These are phyloP conservation scores for Oryza glumipatula DNA, from an alignment of 176 grass and related monocot genomes.

Conservation along the genomic window DNA sequence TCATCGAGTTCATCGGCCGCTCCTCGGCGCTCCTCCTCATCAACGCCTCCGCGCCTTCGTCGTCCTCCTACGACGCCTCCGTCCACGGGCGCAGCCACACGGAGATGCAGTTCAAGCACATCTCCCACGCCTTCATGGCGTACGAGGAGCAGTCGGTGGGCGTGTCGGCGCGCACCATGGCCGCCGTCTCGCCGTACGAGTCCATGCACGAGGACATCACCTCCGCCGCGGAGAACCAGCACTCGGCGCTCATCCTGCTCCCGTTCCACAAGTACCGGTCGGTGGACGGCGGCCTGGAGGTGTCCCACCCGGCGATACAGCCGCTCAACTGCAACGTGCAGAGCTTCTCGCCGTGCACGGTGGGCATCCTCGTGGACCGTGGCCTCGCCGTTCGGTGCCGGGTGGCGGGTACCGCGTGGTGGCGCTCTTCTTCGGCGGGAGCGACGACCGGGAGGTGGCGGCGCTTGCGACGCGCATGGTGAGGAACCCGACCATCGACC, in stretches of 20 bases:
- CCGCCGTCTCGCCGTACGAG: conserved; percentile 55
- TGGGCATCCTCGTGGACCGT: conserved; percentile 68
- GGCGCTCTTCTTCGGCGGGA: conserved; percentile 72
- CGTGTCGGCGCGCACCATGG: conserved; percentile 47
- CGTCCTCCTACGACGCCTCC: background rate
- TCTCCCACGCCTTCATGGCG: conserved; percentile 60
- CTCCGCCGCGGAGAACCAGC: conserved; percentile 57
- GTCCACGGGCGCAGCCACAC: conserved; percentile 42
- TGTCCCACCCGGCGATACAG: conserved; percentile 53
- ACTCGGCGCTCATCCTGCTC: conserved; percentile 68
- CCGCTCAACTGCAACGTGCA: conserved; percentile 53
- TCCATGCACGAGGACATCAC: conserved; percentile 82
- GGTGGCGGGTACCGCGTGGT: conserved; percentile 39
- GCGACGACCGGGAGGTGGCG: conserved; percentile 47
- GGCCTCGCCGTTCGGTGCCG: conserved; percentile 44
- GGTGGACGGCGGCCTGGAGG: conserved; percentile 53
- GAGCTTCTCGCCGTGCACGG: conserved; percentile 64
- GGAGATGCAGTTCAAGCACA: conserved; percentile 62
- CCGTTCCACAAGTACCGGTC: conserved; percentile 85
- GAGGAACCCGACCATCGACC: conserved; percentile 52
- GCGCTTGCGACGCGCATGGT: conserved; percentile 60
- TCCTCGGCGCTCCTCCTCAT: conserved; percentile 45
- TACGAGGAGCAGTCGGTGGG: conserved; percentile 55
- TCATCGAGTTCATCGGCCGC: background rate
- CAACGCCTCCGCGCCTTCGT: conserved; percentile 38